Evolutionary conservation across 164 flowering plant genomes (phyloP), one percentile per base, ranked within the genome.

Genomic region (Paratinospora sagittata): DNA sequence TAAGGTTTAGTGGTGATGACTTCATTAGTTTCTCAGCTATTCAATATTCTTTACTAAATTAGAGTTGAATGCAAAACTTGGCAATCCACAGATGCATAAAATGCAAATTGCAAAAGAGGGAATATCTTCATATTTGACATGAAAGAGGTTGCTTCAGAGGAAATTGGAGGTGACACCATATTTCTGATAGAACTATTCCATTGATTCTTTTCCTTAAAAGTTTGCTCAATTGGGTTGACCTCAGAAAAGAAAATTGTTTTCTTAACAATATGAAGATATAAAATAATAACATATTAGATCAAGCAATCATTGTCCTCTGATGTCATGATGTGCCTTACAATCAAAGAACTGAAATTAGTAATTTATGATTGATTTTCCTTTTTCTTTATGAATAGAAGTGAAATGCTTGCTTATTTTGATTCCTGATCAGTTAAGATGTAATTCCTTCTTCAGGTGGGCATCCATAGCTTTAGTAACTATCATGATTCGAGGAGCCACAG

Each of bases 391-490:
- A n/a, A 39, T 74, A n/a, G n/a, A n/a, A n/a, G 21, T 17, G 4
- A 52, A 52, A 17, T 19, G 8, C 3, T 19, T 52, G 60, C 23
- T 52, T 52, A 52, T 52, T 52, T 52, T 17, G 23, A 16, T 52
- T 52, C 7, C 21, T 3, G 7, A n/a, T n/a, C 23, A 52, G 17
- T 52, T 52, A n/a, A 52, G n/a, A 52, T 52, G 60, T 19, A 6
- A 4, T 52, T 63, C 24, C 57, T 75, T 12, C 52, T 79, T 33
- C 81, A 96, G 98, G 99, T 91, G 97, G 96, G 95, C 89, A 19
- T 81, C 96, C 45, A 93, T 96, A 67, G 87, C 82, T 65, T 55
- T 85, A 63, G 83, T 95, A 47, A 91, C 96, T 41, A 14, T 96
- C 71, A 24, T 96, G 78, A 91, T 96, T 77, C 88, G 98, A 74